These are phyloP conservation scores for Dimocarpus longan DNA, from an alignment of 345 rosid genomes.

Conservation along the genomic window DNA sequence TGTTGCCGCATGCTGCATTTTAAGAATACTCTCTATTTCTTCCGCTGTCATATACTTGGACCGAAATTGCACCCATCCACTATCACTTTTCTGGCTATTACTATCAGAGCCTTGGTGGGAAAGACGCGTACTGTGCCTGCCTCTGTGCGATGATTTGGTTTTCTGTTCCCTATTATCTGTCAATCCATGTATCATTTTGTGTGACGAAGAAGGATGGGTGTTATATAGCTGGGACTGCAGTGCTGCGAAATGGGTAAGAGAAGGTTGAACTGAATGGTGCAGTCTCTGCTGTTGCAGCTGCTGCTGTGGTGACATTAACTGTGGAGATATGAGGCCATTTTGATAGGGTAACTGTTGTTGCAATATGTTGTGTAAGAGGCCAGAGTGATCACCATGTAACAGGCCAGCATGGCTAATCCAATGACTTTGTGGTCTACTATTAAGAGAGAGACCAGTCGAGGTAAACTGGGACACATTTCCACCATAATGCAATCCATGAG, in stretches of 20 bases:
- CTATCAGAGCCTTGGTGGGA: slow-evolving; percentile 75
- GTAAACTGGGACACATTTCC: slow-evolving; percentile 64
- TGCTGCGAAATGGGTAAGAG: slow-evolving; percentile 73
- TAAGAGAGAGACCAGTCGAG: slow-evolving; percentile 70
- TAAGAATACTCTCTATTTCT: slow-evolving; percentile 93
- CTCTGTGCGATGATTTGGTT: slow-evolving; percentile 69
- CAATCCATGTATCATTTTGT: slow-evolving; percentile 54
- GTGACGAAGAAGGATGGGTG: slow-evolving; percentile 59
- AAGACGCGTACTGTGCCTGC: slow-evolving; percentile 56
- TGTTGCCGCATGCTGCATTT: slow-evolving; percentile 90
- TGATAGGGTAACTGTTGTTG: slow-evolving; percentile 73
- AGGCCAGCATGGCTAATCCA: slow-evolving; percentile 80
- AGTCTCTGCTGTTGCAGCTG: slow-evolving; percentile 64
- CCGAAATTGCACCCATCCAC: slow-evolving; percentile 63
- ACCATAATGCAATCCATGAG: slow-evolving; percentile 65
- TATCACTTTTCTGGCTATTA: slow-evolving; percentile 82
- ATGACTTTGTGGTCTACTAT: slow-evolving; percentile 66
- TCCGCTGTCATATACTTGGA: slow-evolving; percentile 96
- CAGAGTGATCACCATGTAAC: slow-evolving; percentile 67
- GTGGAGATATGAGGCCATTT: slow-evolving; percentile 64
- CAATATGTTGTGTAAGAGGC: slow-evolving; percentile 58
- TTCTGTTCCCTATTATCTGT: slow-evolving; percentile 67
- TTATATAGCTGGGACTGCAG: slow-evolving; percentile 70
- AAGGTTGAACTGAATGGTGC: slow-evolving; percentile 54
- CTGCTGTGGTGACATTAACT: slow-evolving; percentile 62